These are phyloP conservation scores for Microbotryomycetes sp. DNA, from an alignment of 1,284 basidiomycete species.

Conservation along the genomic window DNA sequence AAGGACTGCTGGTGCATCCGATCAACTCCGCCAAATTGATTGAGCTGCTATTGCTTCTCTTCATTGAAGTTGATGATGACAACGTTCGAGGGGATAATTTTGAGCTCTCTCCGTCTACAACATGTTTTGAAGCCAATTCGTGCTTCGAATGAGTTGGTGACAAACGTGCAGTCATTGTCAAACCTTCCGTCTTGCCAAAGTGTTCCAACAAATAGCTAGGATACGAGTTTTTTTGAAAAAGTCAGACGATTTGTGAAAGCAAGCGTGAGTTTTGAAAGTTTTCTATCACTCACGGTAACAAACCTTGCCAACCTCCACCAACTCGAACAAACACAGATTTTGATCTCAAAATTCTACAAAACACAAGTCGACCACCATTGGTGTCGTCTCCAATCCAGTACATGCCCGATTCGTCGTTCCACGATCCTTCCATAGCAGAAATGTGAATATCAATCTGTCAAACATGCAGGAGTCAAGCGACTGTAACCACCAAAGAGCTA, in stretches of 20 bases:
- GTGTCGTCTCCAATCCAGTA: slow-evolving; percentile 94
- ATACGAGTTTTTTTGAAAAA: neutral
- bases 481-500: neutral
- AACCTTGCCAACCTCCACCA: slow-evolving; percentile 86
- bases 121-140: too few relatives aligned
- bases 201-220: neutral
- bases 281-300: slow-evolving; percentile 49
- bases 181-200: neutral
- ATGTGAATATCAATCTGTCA: slow-evolving; percentile 62
- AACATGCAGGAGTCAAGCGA: neutral
- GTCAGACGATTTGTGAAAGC: neutral
- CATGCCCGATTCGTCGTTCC: slow-evolving; percentile 85
- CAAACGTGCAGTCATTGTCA: neutral
- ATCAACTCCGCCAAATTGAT: too few relatives aligned
- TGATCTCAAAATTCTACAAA: slow-evolving; percentile 83
- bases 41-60: too few relatives aligned
- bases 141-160: neutral
- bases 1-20: too few relatives aligned
- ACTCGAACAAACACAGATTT: slow-evolving; percentile 50
- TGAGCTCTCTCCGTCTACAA: too few relatives aligned
- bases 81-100: too few relatives aligned
- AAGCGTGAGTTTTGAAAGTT: too few relatives aligned
- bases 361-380: slow-evolving; percentile 77
- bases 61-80: too few relatives aligned
- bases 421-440: slow-evolving; percentile 67